Conservation (phyloP, 192 early-diverging fungal species). For the Backusella macrospora region DNA sequence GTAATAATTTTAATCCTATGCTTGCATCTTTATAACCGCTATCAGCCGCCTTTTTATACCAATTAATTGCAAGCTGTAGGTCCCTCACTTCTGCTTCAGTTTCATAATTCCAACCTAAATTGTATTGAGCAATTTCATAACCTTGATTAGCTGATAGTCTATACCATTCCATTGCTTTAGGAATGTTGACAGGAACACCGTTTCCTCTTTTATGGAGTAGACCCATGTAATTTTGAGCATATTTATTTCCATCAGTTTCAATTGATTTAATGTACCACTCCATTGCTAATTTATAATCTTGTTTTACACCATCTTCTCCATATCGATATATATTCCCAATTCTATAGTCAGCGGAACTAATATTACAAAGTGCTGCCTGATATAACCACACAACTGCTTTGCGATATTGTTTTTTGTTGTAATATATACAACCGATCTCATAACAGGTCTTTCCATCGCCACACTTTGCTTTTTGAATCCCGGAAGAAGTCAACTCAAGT, state of each 20-base stretch:
- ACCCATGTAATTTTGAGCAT: background rate
- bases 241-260: background rate
- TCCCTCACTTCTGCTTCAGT: background rate
- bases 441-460: background rate
- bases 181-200: background rate
- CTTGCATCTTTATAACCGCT: background rate
- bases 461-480: background rate
- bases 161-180: background rate
- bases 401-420: background rate
- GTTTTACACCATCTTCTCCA: background rate
- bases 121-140: background rate
- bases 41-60: background rate
- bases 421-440: background rate
- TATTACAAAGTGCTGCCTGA: no score
- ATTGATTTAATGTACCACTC: background rate
- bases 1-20: background rate
- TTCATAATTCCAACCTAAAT: background rate
- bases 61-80: background rate
- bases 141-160: background rate
- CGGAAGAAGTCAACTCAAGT: background rate
- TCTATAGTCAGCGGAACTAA: background rate
- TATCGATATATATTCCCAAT: background rate
- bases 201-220: fast-evolving
- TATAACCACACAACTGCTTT: background rate
- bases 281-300: background rate